Evolutionary conservation across 169 alveolate species (phyloP), one percentile per base, ranked within the genome.

Genomic region (Miamiensis avidus): DNA sequence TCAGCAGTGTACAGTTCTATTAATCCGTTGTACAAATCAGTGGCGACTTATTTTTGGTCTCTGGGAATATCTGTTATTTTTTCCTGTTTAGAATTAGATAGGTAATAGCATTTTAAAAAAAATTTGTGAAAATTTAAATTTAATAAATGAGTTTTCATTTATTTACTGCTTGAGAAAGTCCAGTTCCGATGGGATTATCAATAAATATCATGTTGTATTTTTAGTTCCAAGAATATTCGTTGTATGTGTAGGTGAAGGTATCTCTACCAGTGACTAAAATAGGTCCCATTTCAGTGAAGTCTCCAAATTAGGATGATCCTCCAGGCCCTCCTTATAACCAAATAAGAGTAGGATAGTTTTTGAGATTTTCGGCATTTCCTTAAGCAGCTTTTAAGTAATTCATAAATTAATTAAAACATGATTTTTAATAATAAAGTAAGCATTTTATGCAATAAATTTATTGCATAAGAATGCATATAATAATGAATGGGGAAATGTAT

Each of bases 261-360:
- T 31, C 76, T 64, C 30, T 81, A 31, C 81, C 86, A 30, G 32
- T n/a, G 30, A 85, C 78, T n/a, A 64, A 28, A 29, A 85, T 69
- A 30, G 89, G 86, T 11, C 89, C 89, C 34, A 85, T 49, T 32
- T 85, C 89, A 64, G 34, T 31, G 31, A 85, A 85, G 78, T 79
- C 79, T 28, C 86, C 89, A 29, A 79, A 74, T 75, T 85, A 73
- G 30, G 89, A 85, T 28, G 89, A 79, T 6, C 86, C 78, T 33
- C 89, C 90, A n/a, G 90, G 90, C 25, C 89, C 89, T 73, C 89
- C 89, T 29, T 85, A 78, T 1, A 85, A 27, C 89, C 89, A 85
- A 25, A 85, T 78, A 0, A 85, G n/a, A 34, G 82, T 85, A 11
- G 89, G 89, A 49, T 31, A 75, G 33, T 85, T 78, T 0, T 65